Evolutionary conservation across 176 grass and related monocot species (phyloP).

Genomic region (Alopecurus myosuroides): DNA sequence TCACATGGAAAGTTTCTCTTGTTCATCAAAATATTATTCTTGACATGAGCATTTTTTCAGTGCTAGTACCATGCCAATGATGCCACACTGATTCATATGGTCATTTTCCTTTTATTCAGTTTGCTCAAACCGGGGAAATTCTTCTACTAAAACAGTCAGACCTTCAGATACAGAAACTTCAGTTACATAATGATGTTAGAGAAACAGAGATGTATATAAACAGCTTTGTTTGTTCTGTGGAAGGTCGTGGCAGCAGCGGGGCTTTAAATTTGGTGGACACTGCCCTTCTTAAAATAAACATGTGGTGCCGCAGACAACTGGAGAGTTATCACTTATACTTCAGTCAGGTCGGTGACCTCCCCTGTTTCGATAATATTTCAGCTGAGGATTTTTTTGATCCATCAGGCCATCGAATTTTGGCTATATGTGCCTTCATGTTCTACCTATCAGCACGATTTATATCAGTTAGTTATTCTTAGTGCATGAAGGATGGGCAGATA

Average conservation of each 20-base stretch:
- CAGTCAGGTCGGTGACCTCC: conserved; percentile 50
- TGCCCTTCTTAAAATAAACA: conserved; percentile 54
- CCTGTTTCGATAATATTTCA: conserved; percentile 16
- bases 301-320: conserved; percentile 62
- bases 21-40: background rate
- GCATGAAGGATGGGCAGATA: background rate
- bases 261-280: conserved; percentile 60
- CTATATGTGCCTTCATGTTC: background rate
- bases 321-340: conserved; percentile 79
- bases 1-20: background rate
- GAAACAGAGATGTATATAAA: conserved; percentile 56
- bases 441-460: background rate
- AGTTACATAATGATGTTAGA: conserved; percentile 34
- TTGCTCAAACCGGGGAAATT: conserved; percentile 62
- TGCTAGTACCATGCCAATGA: background rate
- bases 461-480: background rate
- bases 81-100: conserved; percentile 23
- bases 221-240: conserved; percentile 67
- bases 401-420: background rate
- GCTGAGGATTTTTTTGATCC: background rate
- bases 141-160: conserved; percentile 62
- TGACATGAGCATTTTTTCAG: conserved; percentile 18
- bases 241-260: conserved; percentile 32
- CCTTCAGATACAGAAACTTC: conserved; percentile 51
- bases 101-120: conserved; percentile 49